phyloP scores from a whole-genome alignment of 2,329 filamentous ascomycete genomes.

The Dactylellina sp. region DNA sequence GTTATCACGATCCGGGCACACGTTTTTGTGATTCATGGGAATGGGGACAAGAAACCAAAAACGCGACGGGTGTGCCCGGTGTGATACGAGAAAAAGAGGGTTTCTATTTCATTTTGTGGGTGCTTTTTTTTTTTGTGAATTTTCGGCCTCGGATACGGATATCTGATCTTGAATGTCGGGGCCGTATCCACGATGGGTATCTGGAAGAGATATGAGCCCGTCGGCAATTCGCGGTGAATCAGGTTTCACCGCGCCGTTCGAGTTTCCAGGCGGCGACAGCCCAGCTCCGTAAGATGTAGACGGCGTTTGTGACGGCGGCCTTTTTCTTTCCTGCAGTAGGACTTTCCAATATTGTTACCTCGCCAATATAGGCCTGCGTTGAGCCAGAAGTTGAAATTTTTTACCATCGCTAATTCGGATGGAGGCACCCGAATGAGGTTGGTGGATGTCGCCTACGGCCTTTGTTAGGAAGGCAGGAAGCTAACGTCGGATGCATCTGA shows the following conservation, averaged over 20 bases:
- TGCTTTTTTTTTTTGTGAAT: not conserved
- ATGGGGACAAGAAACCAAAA: conserved; percentile 10
- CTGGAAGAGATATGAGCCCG: conserved; percentile 54
- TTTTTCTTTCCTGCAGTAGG: conserved; percentile 9
- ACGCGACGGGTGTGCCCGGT: conserved; percentile 50
- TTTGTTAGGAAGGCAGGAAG: conserved; percentile 45
- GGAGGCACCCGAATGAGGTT: conserved; percentile 52
- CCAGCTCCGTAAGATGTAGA: conserved; percentile 4
- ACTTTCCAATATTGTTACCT: conserved; percentile 45
- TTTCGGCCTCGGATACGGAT: conserved; percentile 47
- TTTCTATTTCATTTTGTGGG: not conserved
- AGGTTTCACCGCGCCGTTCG: conserved; percentile 36
- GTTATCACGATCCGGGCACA: conserved; percentile 42
- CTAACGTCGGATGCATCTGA: conserved; percentile 30
- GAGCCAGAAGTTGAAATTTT: conserved; percentile 4
- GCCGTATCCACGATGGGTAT: conserved; percentile 46
- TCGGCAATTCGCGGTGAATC: conserved; percentile 42
- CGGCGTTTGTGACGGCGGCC: conserved; percentile 41
- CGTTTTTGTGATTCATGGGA: conserved; percentile 42
- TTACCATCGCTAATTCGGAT: conserved; percentile 42
- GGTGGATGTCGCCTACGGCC: conserved; percentile 52
- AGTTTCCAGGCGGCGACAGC: conserved; percentile 38
- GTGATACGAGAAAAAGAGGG: conserved; percentile 36
- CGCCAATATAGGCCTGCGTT: conserved; percentile 17
- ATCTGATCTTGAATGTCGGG: conserved; percentile 30